Conservation (phyloP, 176 grass and related monocot species). For the Bromus sterilis region DNA sequence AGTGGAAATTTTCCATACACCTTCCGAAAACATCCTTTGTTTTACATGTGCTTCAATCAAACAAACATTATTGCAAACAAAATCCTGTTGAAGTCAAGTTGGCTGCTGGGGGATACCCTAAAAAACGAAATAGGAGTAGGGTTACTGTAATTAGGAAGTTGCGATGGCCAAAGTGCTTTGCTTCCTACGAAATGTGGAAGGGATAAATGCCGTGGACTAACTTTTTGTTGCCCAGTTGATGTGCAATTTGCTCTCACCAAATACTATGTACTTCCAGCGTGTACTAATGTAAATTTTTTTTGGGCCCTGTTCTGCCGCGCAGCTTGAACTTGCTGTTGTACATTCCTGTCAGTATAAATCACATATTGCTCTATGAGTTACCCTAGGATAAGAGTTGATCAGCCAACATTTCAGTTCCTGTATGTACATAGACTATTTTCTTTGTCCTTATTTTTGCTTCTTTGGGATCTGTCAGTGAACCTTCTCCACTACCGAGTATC, state of each 20-base stretch:
- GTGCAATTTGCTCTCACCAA: too few relatives aligned
- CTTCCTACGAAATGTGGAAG: not conserved
- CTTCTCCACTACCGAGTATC: not conserved
- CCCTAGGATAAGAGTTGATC: not conserved
- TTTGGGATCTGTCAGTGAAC: not conserved
- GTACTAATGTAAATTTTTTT: too few relatives aligned
- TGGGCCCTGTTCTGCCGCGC: too few relatives aligned
- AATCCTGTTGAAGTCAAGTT: not conserved
- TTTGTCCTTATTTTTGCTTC: not conserved
- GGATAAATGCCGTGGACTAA: not conserved
- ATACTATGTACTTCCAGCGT: too few relatives aligned
- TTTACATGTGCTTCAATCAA: not conserved
- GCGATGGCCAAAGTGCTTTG: not conserved
- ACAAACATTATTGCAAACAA: not conserved
- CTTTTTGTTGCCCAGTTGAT: not conserved
- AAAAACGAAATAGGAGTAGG: too few relatives aligned
- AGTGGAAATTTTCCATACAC: not conserved
- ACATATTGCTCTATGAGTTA: not conserved
- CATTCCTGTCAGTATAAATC: too few relatives aligned
- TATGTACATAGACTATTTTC: not conserved
- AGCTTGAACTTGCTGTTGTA: too few relatives aligned
- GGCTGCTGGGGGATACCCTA: too few relatives aligned
- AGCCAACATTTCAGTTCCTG: constrained; percentile 2
- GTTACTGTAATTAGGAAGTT: not conserved
- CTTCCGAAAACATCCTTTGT: not conserved